These are phyloP conservation scores for Cerioporus squamosus DNA, from an alignment of 1,284 basidiomycete species.

Conservation along the genomic window DNA sequence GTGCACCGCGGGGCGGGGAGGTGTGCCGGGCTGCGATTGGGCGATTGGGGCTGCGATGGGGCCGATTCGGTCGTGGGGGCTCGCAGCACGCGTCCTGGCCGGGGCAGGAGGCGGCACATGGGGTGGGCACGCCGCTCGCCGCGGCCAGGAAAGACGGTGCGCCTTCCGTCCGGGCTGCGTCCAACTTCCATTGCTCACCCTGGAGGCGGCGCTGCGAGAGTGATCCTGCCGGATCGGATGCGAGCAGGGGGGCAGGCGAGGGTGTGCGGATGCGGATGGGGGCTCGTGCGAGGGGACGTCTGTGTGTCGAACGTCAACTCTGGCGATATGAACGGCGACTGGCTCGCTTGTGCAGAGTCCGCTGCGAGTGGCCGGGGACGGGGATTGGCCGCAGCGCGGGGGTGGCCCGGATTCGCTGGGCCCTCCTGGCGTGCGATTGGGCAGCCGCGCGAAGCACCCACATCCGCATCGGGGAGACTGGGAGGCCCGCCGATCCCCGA, in stretches of 20 bases:
- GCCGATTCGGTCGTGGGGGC: neutral
- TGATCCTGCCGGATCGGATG: constrained; percentile 16
- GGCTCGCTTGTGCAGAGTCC: neutral
- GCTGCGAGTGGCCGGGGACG: neutral
- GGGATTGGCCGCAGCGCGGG: neutral
- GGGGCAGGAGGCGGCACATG: neutral
- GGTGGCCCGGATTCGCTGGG: too few relatives aligned
- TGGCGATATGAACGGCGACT: neutral
- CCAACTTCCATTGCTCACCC: neutral
- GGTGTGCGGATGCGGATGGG: neutral
- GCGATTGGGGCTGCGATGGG: neutral
- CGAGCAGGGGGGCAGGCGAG: constrained; percentile 1
- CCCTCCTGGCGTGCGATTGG: neutral
- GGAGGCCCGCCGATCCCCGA: constrained; percentile 10
- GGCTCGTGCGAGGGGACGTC: neutral
- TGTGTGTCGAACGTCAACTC: neutral
- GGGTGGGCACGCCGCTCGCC: neutral
- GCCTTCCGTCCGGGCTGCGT: too few relatives aligned
- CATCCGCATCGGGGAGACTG: neutral
- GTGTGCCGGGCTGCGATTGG: neutral
- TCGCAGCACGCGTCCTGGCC: neutral
- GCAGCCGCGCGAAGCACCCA: neutral
- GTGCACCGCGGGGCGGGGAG: neutral
- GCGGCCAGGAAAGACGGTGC: too few relatives aligned
- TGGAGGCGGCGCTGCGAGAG: neutral